These are phyloP conservation scores for Alternaria infectoria DNA, from an alignment of 2,329 filamentous ascomycete genomes.

Conservation along the genomic window DNA sequence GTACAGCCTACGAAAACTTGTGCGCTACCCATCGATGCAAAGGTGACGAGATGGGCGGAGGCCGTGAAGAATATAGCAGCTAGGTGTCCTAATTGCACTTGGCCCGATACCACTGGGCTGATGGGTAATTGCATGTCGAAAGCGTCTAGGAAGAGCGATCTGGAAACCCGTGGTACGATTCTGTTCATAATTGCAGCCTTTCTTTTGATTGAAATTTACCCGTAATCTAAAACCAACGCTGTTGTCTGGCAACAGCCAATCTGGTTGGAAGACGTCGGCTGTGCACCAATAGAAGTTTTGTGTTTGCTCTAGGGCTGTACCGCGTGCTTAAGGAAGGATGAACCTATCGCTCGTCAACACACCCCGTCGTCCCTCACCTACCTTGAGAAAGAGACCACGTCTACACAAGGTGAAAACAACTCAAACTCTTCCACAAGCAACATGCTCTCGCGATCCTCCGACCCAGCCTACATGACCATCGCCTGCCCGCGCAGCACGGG, in stretches of 20 bases:
- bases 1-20: not conserved
- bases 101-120: not conserved
- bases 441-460: not conserved
- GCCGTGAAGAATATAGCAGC: not conserved
- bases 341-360: not conserved
- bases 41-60: rapidly evolving
- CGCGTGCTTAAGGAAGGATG: not conserved
- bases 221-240: not conserved
- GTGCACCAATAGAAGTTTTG: not conserved
- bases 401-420: not conserved
- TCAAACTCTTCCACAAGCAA: not conserved
- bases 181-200: not conserved
- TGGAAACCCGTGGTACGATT: no score
- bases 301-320: not conserved
- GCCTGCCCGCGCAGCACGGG: not conserved
- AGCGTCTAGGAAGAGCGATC: not conserved
- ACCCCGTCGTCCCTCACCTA: not conserved
- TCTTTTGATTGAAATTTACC: not conserved
- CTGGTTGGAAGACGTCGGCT: not conserved
- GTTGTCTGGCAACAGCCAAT: not conserved
- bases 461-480: not conserved
- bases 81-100: rapidly evolving
- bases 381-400: not conserved
- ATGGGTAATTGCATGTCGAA: not conserved
- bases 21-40: not conserved